Evolutionary conservation across 2,329 filamentous ascomycete species (phyloP).

Genomic region (Aureobasidium sp.): DNA sequence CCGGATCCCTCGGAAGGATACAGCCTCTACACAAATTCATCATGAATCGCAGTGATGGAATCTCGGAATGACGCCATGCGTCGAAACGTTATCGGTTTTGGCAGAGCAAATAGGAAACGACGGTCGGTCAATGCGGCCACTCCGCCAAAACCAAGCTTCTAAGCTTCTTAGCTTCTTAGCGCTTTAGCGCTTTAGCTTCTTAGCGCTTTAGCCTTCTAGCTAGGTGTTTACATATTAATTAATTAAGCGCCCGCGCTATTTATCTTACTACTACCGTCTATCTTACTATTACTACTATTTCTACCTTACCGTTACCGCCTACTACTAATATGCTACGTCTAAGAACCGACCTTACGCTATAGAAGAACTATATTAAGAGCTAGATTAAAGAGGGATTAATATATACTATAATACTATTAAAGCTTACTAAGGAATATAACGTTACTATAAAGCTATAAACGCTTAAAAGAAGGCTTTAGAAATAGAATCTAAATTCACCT

Average conservation of each 20-base stretch:
- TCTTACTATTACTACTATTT: no score
- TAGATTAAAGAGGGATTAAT: background rate
- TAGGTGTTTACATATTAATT: no score
- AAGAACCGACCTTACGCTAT: background rate
- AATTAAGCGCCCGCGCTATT: no score
- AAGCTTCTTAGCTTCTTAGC: no score
- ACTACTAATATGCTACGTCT: background rate
- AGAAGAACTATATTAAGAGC: background rate
- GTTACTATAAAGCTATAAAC: background rate
- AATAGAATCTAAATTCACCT: background rate
- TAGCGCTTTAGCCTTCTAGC: no score
- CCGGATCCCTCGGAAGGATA: background rate
- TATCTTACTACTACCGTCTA: no score
- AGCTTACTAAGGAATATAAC: background rate
- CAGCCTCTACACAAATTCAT: background rate
- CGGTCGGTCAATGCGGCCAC: no score
- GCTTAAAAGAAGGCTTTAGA: background rate
- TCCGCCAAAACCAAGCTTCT: no score
- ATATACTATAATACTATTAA: background rate
- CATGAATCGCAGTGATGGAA: background rate
- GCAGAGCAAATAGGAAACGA: background rate
- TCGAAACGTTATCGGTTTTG: background rate
- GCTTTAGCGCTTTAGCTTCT: no score
- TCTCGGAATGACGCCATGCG: background rate
- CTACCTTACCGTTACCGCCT: background rate